A percentile compares a stretch with the other conserved stretches of the same genome.
These are phyloP conservation scores for Acanthamoeba royreba DNA, from an alignment of 208 protist genomes.

Conservation along the genomic window DNA sequence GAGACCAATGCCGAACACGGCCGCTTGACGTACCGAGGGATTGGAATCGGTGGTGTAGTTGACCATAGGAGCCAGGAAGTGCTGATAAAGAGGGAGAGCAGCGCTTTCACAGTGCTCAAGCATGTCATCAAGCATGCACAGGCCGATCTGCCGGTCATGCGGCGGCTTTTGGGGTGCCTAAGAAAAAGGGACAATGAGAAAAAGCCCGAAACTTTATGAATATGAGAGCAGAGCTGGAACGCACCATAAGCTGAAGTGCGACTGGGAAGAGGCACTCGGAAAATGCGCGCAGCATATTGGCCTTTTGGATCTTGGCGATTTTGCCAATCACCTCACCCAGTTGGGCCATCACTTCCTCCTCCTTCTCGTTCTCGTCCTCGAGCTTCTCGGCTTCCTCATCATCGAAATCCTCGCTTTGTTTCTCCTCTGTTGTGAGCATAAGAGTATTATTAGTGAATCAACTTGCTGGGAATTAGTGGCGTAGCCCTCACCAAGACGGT, in stretches of 20 bases:
- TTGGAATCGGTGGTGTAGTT: slow-evolving; percentile 49
- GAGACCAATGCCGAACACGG: slow-evolving; percentile 79
- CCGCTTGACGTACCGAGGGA: slow-evolving; percentile 75
- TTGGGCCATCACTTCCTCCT: slow-evolving; percentile 36
- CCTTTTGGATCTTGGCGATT: slow-evolving; percentile 46
- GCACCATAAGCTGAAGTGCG: background rate
- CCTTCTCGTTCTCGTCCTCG: slow-evolving; percentile 48
- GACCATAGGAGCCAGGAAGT: slow-evolving; percentile 16
- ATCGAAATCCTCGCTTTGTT: slow-evolving; percentile 48
- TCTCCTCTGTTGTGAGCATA: background rate
- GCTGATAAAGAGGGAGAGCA: background rate
- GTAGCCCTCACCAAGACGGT: background rate
- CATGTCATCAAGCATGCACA: slow-evolving; percentile 78
- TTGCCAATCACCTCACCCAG: slow-evolving; percentile 59
- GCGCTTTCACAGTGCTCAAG: slow-evolving; percentile 60
- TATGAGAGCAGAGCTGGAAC: background rate
- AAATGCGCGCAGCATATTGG: background rate
- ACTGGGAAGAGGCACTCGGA: background rate
- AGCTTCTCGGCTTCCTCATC: slow-evolving; percentile 56
- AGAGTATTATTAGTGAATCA: background rate
- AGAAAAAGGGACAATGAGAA: background rate
- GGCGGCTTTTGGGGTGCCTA: slow-evolving; percentile 22
- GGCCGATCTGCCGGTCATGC: slow-evolving; percentile 55
- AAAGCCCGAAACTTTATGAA: background rate
- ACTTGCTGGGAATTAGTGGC: no score